phyloP scores from a whole-genome alignment of 371 early-diverging fungal genomes.

The Apophysomyces variabilis region DNA sequence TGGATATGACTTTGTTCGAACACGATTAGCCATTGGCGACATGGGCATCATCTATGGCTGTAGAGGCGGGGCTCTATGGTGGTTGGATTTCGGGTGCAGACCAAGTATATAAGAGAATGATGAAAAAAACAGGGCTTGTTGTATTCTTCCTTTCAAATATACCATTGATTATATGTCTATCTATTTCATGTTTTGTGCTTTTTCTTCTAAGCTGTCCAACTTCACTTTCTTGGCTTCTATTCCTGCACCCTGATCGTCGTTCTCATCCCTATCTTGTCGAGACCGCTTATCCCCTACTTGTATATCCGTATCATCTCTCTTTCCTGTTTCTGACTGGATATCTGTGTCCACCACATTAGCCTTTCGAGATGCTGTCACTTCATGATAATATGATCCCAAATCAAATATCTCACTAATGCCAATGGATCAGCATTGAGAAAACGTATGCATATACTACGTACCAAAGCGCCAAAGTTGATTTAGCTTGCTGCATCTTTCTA shows the following conservation, averaged over 20 bases:
- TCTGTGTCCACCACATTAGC: slow-evolving; percentile 18
- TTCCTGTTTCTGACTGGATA: not conserved
- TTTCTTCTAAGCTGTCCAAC: not conserved
- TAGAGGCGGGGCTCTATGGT: slow-evolving; percentile 44
- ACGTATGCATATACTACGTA: slow-evolving; percentile 20
- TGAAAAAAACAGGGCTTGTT: not conserved
- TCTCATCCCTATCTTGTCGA: not conserved
- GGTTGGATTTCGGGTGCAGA: slow-evolving; percentile 49
- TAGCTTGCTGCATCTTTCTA: slow-evolving; percentile 50
- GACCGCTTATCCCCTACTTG: not conserved
- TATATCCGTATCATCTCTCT: not conserved
- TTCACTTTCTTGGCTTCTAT: not conserved
- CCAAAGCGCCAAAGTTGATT: slow-evolving; percentile 56
- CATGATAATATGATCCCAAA: slow-evolving; percentile 44
- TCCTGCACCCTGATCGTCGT: not conserved
- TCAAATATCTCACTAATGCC: slow-evolving; percentile 41
- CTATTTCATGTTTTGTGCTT: not conserved
- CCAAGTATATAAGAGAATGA: slow-evolving; percentile 14
- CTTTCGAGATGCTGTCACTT: slow-evolving; percentile 32
- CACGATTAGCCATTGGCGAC: slow-evolving; percentile 40
- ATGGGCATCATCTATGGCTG: slow-evolving; percentile 51
- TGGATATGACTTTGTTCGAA: slow-evolving; percentile 48
- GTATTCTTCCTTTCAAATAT: not conserved
- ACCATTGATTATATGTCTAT: no score
- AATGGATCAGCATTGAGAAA: not conserved